Conservation (phyloP, 805 yeast species). For the Cyberlindnera mrakii region DNA sequence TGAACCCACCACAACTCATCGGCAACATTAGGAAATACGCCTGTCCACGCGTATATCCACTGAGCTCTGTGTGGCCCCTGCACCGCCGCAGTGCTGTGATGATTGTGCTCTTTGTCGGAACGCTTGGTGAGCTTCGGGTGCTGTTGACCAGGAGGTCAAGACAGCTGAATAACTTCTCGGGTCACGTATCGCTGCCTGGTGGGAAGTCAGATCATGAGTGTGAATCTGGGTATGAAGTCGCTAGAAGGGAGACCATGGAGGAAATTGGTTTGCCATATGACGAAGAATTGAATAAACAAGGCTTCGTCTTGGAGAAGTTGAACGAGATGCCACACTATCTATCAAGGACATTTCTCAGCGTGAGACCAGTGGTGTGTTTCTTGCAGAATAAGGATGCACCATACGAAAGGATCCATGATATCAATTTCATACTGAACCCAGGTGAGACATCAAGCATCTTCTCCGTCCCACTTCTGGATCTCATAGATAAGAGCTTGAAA, state of each 20-base stretch:
- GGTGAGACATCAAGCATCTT: slow-evolving; percentile 72
- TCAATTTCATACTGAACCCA: slow-evolving; percentile 52
- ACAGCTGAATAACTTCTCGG: slow-evolving; percentile 66
- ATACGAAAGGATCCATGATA: slow-evolving; percentile 22
- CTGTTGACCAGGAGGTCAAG: slow-evolving; percentile 74
- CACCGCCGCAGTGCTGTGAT: slow-evolving; percentile 75
- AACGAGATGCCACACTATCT: slow-evolving; percentile 70
- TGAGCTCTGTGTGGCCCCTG: slow-evolving; percentile 62
- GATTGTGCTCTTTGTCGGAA: slow-evolving; percentile 65
- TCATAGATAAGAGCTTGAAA: slow-evolving; percentile 27
- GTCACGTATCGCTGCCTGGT: slow-evolving; percentile 91
- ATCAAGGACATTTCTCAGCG: slow-evolving; percentile 77
- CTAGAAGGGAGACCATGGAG: slow-evolving; percentile 80
- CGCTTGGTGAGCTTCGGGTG: slow-evolving; percentile 69
- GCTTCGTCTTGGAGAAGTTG: slow-evolving; percentile 55
- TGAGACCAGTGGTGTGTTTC: slow-evolving; percentile 72
- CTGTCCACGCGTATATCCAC: slow-evolving; percentile 18
- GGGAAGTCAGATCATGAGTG: slow-evolving; percentile 75
- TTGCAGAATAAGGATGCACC: slow-evolving; percentile 31
- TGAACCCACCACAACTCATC: slow-evolving; percentile 10
- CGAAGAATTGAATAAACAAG: slow-evolving; percentile 35
- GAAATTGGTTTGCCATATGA: slow-evolving; percentile 73
- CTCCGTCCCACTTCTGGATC: slow-evolving; percentile 63
- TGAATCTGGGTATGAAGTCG: slow-evolving; percentile 64
- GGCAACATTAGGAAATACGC: slow-evolving; percentile 15